phyloP scores from a whole-genome alignment of 2,329 filamentous ascomycete species.

The Epichloe uncinata region DNA sequence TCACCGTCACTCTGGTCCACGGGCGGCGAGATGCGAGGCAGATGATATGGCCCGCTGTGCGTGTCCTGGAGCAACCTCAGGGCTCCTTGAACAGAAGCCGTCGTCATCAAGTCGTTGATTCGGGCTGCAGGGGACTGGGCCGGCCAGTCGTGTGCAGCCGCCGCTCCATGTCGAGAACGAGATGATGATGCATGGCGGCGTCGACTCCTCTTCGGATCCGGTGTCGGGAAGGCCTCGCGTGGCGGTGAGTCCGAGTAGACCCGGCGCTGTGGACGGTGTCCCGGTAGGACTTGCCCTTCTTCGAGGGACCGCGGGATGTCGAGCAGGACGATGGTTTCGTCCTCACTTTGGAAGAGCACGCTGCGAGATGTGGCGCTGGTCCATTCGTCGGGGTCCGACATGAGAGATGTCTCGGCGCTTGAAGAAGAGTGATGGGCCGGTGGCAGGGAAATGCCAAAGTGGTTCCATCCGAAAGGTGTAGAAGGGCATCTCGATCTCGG shows the following conservation, averaged over 20 bases:
- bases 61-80: slow-evolving; percentile 22
- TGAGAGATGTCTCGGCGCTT: background rate
- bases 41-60: slow-evolving; percentile 31
- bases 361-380: slow-evolving; percentile 10
- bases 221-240: slow-evolving; percentile 34
- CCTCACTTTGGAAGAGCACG: slow-evolving; percentile 19
- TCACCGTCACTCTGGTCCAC: background rate
- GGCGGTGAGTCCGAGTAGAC: slow-evolving; percentile 33
- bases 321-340: slow-evolving; percentile 40
- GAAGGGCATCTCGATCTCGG: slow-evolving; percentile 2
- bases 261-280: slow-evolving; percentile 22
- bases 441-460: too few relatives aligned
- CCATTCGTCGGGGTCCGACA: background rate
- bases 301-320: slow-evolving; percentile 61
- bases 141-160: slow-evolving; percentile 17
- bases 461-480: background rate
- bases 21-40: slow-evolving; percentile 24
- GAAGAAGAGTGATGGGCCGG: too few relatives aligned
- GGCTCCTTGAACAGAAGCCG: slow-evolving; percentile 31
- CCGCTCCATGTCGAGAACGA: background rate
- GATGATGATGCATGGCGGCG: background rate
- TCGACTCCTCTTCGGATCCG: slow-evolving; percentile 26
- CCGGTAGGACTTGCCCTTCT: slow-evolving; percentile 42
- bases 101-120: slow-evolving; percentile 40
- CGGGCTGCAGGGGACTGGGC: slow-evolving; percentile 30